Conservation (phyloP, 1,284 basidiomycete genomes). For the Kwoniella shivajii region DNA sequence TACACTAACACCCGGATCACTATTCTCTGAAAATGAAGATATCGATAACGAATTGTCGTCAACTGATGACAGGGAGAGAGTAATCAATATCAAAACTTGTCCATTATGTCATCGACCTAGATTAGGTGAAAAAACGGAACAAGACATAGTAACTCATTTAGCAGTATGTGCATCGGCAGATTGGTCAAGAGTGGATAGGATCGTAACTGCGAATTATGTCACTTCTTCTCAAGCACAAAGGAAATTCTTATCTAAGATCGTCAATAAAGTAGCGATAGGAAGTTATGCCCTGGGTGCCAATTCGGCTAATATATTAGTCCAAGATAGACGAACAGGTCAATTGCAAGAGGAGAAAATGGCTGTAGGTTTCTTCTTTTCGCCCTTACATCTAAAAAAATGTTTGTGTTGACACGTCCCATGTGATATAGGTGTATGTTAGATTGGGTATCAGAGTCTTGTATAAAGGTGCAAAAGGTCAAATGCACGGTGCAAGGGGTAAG, state of each 20-base stretch:
- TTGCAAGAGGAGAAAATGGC: conserved; percentile 94
- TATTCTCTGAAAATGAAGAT: conserved; percentile 42
- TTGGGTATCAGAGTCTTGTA: conserved; percentile 89
- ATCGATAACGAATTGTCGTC: conserved; percentile 52
- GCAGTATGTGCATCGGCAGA: conserved; percentile 92
- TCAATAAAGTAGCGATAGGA: conserved; percentile 80
- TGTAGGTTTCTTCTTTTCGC: conserved; percentile 22
- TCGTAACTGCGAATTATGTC: conserved; percentile 93
- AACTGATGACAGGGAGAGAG: conserved; percentile 70
- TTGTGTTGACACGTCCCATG: neutral
- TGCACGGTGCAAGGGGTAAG: conserved; percentile 85
- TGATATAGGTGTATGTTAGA: conserved; percentile 83
- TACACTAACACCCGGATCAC: conserved; percentile 21
- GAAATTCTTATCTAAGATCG: conserved; percentile 92
- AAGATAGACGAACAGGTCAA: conserved; percentile 86
- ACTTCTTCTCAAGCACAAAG: conserved; percentile 93
- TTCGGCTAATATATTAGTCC: conserved; percentile 89
- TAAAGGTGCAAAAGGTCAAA: conserved; percentile 84
- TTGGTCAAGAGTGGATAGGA: conserved; percentile 83
- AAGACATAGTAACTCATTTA: conserved; percentile 90
- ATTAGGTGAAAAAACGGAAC: conserved; percentile 79
- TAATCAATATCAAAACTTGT: conserved; percentile 93
- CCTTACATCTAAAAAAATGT: neutral
- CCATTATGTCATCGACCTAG: conserved; percentile 89
- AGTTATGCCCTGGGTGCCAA: conserved; percentile 86